Evolutionary conservation across 345 rosid genomes (phyloP).

Genomic region (Populus deltoides): DNA sequence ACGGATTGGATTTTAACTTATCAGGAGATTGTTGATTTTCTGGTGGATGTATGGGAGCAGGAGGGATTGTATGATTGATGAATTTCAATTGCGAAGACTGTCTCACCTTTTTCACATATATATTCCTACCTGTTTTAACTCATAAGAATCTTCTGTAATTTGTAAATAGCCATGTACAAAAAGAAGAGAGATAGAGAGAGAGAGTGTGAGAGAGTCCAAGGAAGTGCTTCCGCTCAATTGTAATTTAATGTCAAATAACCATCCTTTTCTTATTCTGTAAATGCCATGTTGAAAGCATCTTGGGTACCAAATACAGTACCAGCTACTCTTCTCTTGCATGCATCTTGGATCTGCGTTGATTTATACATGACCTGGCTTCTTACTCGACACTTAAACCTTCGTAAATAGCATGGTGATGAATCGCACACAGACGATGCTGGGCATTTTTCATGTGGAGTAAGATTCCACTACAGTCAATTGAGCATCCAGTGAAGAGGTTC

Average conservation of each 20-base stretch:
- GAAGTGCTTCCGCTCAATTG: slow-evolving; percentile 11
- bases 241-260: neutral
- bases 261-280: neutral
- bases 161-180: slow-evolving; percentile 15
- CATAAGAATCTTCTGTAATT: slow-evolving; percentile 10
- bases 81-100: neutral
- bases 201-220: neutral
- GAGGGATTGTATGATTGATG: slow-evolving; percentile 32
- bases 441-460: neutral
- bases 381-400: neutral
- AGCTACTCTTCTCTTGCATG: neutral
- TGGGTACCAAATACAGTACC: neutral
- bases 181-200: neutral
- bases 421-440: neutral
- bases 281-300: neutral
- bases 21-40: slow-evolving; percentile 33
- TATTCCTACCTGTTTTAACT: neutral
- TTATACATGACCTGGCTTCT: neutral
- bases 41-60: slow-evolving; percentile 30
- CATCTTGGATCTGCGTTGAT: neutral
- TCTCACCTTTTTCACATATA: neutral
- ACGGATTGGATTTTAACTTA: slow-evolving; percentile 1
- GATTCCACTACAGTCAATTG: neutral
- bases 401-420: neutral
- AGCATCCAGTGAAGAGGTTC: neutral